phyloP scores from a whole-genome alignment of 768 basidiomycete genomes.

The Collybia sordida region DNA sequence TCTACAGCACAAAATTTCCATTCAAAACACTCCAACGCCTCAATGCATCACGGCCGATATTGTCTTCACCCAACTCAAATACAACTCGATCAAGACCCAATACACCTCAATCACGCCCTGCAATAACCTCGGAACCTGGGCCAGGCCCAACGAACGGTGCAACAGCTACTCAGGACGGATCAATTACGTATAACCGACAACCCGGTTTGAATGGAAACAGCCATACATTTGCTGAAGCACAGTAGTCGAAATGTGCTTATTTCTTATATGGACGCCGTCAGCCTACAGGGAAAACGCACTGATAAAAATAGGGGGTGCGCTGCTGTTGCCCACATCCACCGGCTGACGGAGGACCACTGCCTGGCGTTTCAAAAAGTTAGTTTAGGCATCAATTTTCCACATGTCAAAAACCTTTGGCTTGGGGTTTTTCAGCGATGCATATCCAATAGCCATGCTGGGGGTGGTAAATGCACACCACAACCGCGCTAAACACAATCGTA shows the following conservation, averaged over 20 bases:
- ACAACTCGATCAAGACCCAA: constrained; percentile 28
- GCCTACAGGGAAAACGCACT: constrained; percentile 45
- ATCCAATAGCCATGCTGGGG: constrained; percentile 78
- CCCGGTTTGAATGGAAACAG: constrained; percentile 13
- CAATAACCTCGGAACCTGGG: constrained; percentile 10
- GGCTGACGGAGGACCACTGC: constrained; percentile 43
- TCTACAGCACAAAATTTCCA: constrained; percentile 86
- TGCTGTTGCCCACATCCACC: constrained; percentile 14
- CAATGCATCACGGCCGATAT: constrained; percentile 53
- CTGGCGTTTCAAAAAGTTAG: constrained; percentile 17
- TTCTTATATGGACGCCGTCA: background rate
- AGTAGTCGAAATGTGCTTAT: background rate
- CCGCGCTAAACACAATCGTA: constrained; percentile 43
- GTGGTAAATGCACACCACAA: constrained; percentile 87
- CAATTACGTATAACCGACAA: constrained; percentile 13
- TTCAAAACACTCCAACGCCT: constrained; percentile 87
- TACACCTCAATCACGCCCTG: constrained; percentile 30
- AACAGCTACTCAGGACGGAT: constrained; percentile 8
- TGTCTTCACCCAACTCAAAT: constrained; percentile 17
- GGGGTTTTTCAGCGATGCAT: constrained; percentile 51
- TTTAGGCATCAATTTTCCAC: background rate
- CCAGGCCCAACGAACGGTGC: constrained; percentile 19
- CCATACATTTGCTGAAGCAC: background rate
- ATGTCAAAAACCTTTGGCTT: constrained; percentile 49
- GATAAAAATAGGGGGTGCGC: constrained; percentile 51